Conservation (phyloP, 805 yeast genomes). For the Brettanomyces bruxellensis region DNA sequence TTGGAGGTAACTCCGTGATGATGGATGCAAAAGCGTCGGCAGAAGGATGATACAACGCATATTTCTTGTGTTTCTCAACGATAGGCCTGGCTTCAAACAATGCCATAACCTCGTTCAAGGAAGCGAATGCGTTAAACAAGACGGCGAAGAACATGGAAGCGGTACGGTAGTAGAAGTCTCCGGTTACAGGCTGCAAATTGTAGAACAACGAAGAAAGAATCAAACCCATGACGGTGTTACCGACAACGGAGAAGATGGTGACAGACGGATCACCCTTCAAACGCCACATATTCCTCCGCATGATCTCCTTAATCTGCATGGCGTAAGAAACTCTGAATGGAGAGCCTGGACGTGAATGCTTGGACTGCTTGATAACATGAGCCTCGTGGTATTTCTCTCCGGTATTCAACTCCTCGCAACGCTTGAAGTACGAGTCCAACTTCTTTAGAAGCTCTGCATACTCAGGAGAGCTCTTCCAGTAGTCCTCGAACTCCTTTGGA, state of each 20-base stretch:
- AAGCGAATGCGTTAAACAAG: constrained; percentile 53
- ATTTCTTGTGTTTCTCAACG: constrained; percentile 49
- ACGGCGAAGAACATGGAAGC: constrained; percentile 62
- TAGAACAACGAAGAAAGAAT: constrained; percentile 51
- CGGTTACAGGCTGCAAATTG: constrained; percentile 33
- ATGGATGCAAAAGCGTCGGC: constrained; percentile 57
- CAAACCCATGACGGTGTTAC: constrained; percentile 45
- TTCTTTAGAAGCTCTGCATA: constrained; percentile 22
- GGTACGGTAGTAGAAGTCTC: constrained; percentile 45
- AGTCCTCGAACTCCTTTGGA: constrained; percentile 30
- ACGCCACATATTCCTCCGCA: constrained; percentile 40
- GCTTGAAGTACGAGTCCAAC: constrained; percentile 25
- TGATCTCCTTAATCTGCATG: constrained; percentile 42
- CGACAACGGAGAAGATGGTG: constrained; percentile 31
- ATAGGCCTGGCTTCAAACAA: constrained; percentile 47
- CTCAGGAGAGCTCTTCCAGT: constrained; percentile 30
- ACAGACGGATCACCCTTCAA: constrained; percentile 41
- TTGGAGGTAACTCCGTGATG: constrained; percentile 49
- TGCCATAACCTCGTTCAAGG: constrained; percentile 47
- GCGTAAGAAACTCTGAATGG: constrained; percentile 43
- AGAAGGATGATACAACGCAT: constrained; percentile 47
- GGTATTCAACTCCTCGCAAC: constrained; percentile 4
- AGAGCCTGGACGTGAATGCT: constrained; percentile 35
- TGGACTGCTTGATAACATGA: constrained; percentile 38
- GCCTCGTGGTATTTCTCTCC: constrained; percentile 8